Base-by-base conservation (phyloP, 805 yeast genomes). In the Soucietia sequanensis region DNA sequence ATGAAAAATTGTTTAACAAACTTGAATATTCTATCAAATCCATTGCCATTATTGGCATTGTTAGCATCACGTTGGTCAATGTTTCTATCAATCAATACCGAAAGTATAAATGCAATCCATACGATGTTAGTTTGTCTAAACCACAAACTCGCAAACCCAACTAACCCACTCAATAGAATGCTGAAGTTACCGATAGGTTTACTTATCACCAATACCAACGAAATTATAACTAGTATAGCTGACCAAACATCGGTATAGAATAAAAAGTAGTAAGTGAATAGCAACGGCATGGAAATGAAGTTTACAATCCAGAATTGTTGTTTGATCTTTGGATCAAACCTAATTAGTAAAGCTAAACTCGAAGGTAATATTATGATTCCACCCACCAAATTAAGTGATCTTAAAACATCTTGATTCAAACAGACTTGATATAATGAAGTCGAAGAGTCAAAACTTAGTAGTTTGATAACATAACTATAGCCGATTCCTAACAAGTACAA, bases 241-340 rank as follows among this genome's bases (percentile, higher is more conserved):
- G 96, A 77, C 98, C 97, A 90, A 1, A 89, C 82, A 53, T 93
- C 99, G 0, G 99, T 93, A 60, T 93, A 93, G 61, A 80, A 93
- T 23, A 93, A 62, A 22, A 80, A 79, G 47, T 82, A 80, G 59
- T 81, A 91, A 3, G 89, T 71, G 16, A 81, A 68, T 34, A 91
- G 52, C 33, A 90, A 64, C 1, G 99, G 98, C 47, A 80, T 76
- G 6, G 81, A 54, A 18, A 55, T 43, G 5, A 65, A 37, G 41
- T 57, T 60, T 33, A 58, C 45, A 2, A 45, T 32, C 60, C 60
- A 56, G 33, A 45, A 56, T 22, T 46, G 52, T 38, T 10, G 40
- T 28, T 13, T 42, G 41, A 18, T 32, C 37, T 30, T 20, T 47
- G 34, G 14, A n/a, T n/a, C n/a, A n/a, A n/a, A n/a, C n/a, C n/a